These are phyloP conservation scores for Myriosclerotinia curreyana DNA, from an alignment of 2,329 filamentous ascomycete genomes.

Conservation along the genomic window DNA sequence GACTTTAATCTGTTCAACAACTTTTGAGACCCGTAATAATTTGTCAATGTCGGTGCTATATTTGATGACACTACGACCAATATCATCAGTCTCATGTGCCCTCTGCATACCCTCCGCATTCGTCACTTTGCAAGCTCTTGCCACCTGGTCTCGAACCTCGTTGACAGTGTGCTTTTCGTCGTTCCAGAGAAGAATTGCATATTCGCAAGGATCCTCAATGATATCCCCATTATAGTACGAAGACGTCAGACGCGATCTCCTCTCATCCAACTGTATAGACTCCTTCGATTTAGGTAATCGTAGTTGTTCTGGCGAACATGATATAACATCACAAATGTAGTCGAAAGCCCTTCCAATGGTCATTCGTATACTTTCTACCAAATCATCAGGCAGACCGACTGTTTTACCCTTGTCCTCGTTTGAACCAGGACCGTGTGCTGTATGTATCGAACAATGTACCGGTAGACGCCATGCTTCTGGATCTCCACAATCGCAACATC, in stretches of 20 bases:
- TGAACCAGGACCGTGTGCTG: constrained; percentile 50
- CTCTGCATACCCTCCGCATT: constrained; percentile 66
- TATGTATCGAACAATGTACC: constrained; percentile 91
- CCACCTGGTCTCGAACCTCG: constrained; percentile 87
- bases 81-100: constrained; percentile 83
- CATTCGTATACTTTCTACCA: constrained; percentile 74
- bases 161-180: constrained; percentile 97
- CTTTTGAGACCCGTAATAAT: constrained; percentile 73
- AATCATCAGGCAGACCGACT: constrained; percentile 65
- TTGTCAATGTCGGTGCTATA: constrained; percentile 69
- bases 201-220: constrained; percentile 66
- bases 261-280: constrained; percentile 78
- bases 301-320: constrained; percentile 94
- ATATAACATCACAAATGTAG: constrained; percentile 96
- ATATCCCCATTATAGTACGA: constrained; percentile 70
- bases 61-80: constrained; percentile 81
- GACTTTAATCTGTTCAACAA: constrained; percentile 92
- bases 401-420: constrained; percentile 60
- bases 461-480: constrained; percentile 89
- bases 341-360: constrained; percentile 84
- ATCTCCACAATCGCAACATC: constrained; percentile 97
- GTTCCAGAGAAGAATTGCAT: constrained; percentile 88
- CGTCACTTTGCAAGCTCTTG: constrained; percentile 77
- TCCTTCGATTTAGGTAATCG: constrained; percentile 79
- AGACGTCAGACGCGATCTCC: constrained; percentile 69